A percentile compares a stretch with the other conserved stretches of the same genome.
phyloP scores from a whole-genome alignment of 768 basidiomycete genomes.

The Suillus tomentosus region DNA sequence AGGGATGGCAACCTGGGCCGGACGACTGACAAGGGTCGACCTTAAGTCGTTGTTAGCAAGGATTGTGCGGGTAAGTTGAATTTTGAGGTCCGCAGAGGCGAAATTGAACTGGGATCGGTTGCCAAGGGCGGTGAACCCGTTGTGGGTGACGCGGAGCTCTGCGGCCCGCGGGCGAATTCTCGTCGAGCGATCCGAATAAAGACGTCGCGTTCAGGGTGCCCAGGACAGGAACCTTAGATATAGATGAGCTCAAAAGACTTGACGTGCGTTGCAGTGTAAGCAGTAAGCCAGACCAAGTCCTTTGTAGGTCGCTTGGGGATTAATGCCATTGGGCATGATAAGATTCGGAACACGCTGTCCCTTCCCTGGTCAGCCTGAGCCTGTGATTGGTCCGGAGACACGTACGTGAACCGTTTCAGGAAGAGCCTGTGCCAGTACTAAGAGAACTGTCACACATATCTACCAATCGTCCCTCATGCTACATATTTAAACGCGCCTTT shows the following conservation, averaged over 20 bases:
- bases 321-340: too few relatives aligned
- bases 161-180: slow-evolving; percentile 25
- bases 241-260: slow-evolving; percentile 27
- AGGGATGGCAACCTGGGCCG: slow-evolving; percentile 59
- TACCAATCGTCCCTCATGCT: too few relatives aligned
- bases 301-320: too few relatives aligned
- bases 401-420: too few relatives aligned
- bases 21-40: slow-evolving; percentile 61
- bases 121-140: slow-evolving; percentile 37
- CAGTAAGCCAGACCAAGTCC: too few relatives aligned
- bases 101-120: slow-evolving; percentile 61
- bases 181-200: slow-evolving; percentile 27
- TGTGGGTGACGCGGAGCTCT: neutral
- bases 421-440: too few relatives aligned
- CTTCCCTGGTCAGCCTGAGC: too few relatives aligned
- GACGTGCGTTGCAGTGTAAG: neutral
- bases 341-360: too few relatives aligned
- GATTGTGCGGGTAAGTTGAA: slow-evolving; percentile 72
- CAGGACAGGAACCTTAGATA: slow-evolving; percentile 25
- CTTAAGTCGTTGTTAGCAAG: slow-evolving; percentile 69
- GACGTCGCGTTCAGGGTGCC: neutral
- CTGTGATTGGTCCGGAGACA: too few relatives aligned
- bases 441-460: too few relatives aligned
- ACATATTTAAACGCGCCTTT: too few relatives aligned
- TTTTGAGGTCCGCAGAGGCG: slow-evolving; percentile 57